These are phyloP conservation scores for Neurospora tetrasperma DNA, from an alignment of 495 filamentous ascomycete species.

Conservation along the genomic window DNA sequence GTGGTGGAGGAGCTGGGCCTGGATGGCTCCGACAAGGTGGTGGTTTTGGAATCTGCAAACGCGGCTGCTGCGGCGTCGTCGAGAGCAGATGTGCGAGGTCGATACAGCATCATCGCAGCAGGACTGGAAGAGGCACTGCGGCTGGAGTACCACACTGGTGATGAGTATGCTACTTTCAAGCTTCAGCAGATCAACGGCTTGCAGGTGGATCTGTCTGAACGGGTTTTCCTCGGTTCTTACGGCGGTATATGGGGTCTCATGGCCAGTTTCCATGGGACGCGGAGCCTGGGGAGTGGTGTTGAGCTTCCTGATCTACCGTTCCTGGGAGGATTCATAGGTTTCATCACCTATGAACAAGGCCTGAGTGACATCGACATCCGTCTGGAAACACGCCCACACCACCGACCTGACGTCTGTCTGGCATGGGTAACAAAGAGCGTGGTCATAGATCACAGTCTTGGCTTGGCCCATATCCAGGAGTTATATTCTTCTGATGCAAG, in stretches of 20 bases:
- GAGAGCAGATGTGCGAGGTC: conserved; percentile 41
- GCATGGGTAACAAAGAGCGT: conserved; percentile 71
- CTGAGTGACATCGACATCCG: conserved; percentile 49
- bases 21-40: conserved; percentile 31
- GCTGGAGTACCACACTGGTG: conserved; percentile 43
- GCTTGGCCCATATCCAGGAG: conserved; percentile 54
- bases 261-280: conserved; percentile 46
- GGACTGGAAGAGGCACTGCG: conserved; percentile 41
- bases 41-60: conserved; percentile 45
- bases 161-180: conserved; percentile 24
- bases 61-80: conserved; percentile 24
- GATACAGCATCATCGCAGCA: conserved; percentile 59
- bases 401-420: conserved; percentile 63
- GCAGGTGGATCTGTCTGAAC: conserved; percentile 10
- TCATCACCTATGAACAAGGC: conserved; percentile 81
- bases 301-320: conserved; percentile 45
- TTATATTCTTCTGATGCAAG: conserved; percentile 31
- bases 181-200: conserved; percentile 4
- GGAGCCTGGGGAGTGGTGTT: conserved; percentile 23
- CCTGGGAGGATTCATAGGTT: conserved; percentile 84
- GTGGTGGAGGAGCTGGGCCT: conserved; percentile 38
- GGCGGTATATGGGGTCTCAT: conserved; percentile 47
- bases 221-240: conserved; percentile 19
- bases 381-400: conserved; percentile 20
- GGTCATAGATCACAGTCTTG: conserved; percentile 61